phyloP scores from a whole-genome alignment of 306 rosid genomes.

The Prunus mume region DNA sequence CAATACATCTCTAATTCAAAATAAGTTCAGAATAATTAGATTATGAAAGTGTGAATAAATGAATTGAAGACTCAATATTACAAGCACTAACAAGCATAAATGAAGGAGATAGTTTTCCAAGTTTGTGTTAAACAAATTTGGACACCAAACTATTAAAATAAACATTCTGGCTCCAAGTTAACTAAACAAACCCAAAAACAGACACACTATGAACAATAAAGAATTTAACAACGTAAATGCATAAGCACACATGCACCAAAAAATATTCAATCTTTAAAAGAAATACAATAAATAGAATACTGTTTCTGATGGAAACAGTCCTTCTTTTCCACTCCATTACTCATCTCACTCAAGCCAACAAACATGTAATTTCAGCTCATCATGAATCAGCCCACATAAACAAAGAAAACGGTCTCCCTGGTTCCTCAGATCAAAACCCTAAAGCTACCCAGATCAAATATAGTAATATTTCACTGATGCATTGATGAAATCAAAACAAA shows the following conservation, averaged over 20 bases:
- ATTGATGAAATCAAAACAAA: not conserved
- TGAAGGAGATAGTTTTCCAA: not conserved
- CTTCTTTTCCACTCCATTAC: not conserved
- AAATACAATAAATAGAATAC: not conserved
- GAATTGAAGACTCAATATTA: not conserved
- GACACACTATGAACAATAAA: not conserved
- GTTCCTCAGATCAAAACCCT: conserved; percentile 14
- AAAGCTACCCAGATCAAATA: not conserved
- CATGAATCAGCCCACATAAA: not conserved
- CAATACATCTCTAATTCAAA: too few relatives aligned
- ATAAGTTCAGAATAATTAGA: not conserved
- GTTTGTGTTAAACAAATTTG: not conserved
- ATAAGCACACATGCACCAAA: not conserved
- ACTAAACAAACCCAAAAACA: not conserved
- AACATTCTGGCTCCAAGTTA: not conserved
- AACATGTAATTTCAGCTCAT: conserved; percentile 11
- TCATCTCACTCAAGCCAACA: conserved; percentile 9
- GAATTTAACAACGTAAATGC: not conserved
- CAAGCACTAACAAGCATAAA: not conserved
- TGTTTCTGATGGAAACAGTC: not conserved
- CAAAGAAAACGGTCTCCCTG: not conserved
- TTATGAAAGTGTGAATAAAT: too few relatives aligned
- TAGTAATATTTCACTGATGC: not conserved
- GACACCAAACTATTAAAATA: not conserved
- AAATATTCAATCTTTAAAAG: not conserved